Base-by-base conservation (phyloP, 2,329 filamentous ascomycete species). In the Seiridium cupressi region DNA sequence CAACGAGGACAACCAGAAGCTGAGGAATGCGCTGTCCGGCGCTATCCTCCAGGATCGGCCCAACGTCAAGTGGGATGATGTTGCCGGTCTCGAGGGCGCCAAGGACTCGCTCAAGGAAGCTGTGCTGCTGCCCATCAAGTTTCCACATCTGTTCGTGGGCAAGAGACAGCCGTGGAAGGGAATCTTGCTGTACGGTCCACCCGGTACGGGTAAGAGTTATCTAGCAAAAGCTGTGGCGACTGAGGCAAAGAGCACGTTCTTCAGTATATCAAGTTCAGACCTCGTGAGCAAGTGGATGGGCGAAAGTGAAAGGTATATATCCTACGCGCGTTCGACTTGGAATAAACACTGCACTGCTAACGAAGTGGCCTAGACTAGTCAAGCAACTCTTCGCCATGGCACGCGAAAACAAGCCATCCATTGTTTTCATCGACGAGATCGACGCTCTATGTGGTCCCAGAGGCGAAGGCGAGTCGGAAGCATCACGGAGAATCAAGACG, bases 211-310 rank as follows among this genome's bases (percentile, higher is more conserved):
- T 79, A 99, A 99, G 82, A 95, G 91, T 81, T 97, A 97, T 76
- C 81, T 99, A 58, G 95, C 95, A 63, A 99, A 98, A 77, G 95
- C 95, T 2, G 94, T 99, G 55, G 95, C 95, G 57, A 99, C 95
- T 18, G 95, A 99, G 77, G 95, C 95, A 61, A 98, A 99, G 77
- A 97, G 93, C 77, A 98, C 95, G 3, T 99, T 99, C 74, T 99
- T 99, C 84, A 97, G 93, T 72, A 94, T 99, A 66, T 96, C 92
- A 78, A 96, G 92, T 82, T 96, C 92, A 72, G 95, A 99, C 74
- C 76, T 99, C 76, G 95, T 99, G 62, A 97, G 92, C 75, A 99
- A 99, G 74, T 99, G 95, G 95, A 99, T 99, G 95, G 95, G 95
- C 80, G 95, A 99, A 78, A 96, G 91, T 82, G 95, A 99, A 86